Base-by-base conservation (phyloP, 352 stramenopile genomes). In the Pythium folliculosum region DNA sequence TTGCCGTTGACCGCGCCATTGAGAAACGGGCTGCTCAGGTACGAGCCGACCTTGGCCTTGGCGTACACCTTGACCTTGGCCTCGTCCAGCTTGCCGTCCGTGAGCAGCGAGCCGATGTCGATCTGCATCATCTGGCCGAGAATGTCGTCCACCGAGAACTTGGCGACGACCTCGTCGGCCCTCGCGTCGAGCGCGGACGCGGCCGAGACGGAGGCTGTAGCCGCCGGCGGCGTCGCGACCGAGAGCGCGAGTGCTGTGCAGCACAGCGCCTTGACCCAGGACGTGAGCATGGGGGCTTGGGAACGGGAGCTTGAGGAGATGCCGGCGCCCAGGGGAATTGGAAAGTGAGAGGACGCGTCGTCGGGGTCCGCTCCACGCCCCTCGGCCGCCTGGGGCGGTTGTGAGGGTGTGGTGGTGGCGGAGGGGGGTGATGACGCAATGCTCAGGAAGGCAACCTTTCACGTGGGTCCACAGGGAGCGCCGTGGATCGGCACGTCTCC, bases 71-170 rank as follows among this genome's bases (percentile, higher is more conserved):
- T 45, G 44, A 89, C 72, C 37, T 88, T 73, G 63, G 50, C 65
- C 49, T 86, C 68, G 51, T 88, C 73, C 14, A 85, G 69, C 53
- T 71, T 76, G 21, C 68, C 44, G 51, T 91, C 58, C 27, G 73
- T 73, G 25, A 94, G 60, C 38, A 96, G 65, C 25, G 77, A 58
- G 38, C 76, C 76, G 52, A 96, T 85, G 63, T 93, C 88, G 66
- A 96, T 82, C 71, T 96, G 88, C n/a, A 80, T 83, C 86, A 96
- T 93, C 71, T 96, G 88, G 3, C 83, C 85, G 40, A 94, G 71
- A 47, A 90, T 82, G 19, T 85, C 80, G 23, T 90, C 80, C 21
- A 86, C 71, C 14, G 40, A 47, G 6, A 47, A 47, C 40, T 21
- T 70, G 45, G 54, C 45, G 25, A 91, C 72, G 60, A 93, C 90